A percentile compares a stretch with the other conserved stretches of the same genome.
Conservation (phyloP, 129 eudicot genomes). For the Silybum marianum region DNA sequence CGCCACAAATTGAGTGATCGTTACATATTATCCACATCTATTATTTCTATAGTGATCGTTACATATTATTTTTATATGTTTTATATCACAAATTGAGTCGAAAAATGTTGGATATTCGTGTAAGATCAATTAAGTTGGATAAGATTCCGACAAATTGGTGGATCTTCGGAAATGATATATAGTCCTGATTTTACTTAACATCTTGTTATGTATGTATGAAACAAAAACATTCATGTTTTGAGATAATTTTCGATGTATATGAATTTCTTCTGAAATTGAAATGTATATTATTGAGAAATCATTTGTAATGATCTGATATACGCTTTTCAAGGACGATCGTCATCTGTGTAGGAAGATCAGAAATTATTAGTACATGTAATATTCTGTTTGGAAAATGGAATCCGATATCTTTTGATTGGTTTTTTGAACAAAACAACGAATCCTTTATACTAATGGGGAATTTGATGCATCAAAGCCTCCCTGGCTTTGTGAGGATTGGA, state of each 20-base stretch:
- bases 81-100: not conserved
- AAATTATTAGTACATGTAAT: no score
- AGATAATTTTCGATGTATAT: not conserved
- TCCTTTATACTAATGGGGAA: not conserved
- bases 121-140: slow-evolving; percentile 16
- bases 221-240: not conserved
- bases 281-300: not conserved
- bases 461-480: not conserved
- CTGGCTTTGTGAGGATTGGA: not conserved
- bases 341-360: not conserved
- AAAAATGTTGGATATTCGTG: not conserved
- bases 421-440: not conserved
- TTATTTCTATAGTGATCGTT: not conserved
- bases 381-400: no score
- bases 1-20: not conserved
- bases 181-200: not conserved
- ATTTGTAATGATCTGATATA: not conserved
- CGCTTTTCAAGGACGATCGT: not conserved
- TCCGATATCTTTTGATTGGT: not conserved
- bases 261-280: not conserved
- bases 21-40: no score
- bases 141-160: not conserved
- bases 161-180: not conserved
- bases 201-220: not conserved
- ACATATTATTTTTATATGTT: not conserved